Conservation (phyloP, 2,329 filamentous ascomycete genomes). For the Colletotrichum tropicale region DNA sequence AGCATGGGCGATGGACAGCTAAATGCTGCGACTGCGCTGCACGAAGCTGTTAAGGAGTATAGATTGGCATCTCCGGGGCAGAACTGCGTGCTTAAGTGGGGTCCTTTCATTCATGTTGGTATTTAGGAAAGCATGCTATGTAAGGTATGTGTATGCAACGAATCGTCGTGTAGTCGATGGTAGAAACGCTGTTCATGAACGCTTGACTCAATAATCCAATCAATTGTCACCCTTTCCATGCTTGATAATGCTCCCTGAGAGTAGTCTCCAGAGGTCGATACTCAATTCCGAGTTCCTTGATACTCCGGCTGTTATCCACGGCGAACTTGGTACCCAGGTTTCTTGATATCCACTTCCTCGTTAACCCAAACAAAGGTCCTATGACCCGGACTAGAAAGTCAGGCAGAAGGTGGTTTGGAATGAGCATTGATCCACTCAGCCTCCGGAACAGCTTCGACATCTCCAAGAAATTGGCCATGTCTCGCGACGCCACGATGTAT, state of each 20-base stretch:
- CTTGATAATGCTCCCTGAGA: background rate
- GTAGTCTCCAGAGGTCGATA: background rate
- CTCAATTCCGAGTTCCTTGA: background rate
- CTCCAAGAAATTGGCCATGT: background rate
- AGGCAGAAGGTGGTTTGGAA: background rate
- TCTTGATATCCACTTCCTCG: background rate
- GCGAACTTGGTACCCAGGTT: background rate
- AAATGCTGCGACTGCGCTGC: background rate
- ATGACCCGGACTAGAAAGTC: background rate
- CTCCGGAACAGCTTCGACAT: background rate
- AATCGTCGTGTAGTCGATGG: background rate
- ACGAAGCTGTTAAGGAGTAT: background rate
- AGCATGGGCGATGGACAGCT: fast-evolving
- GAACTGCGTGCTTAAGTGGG: background rate
- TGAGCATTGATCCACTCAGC: background rate
- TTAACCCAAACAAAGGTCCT: background rate
- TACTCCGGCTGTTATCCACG: background rate
- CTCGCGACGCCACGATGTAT: background rate
- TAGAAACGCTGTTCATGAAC: background rate
- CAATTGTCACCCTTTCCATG: background rate
- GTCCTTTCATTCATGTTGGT: background rate
- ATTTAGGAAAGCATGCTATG: background rate
- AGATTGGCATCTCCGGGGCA: background rate
- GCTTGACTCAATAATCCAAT: background rate
- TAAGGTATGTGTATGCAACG: background rate